phyloP scores from a whole-genome alignment of 495 filamentous ascomycete species.

The Penicillium canescens region DNA sequence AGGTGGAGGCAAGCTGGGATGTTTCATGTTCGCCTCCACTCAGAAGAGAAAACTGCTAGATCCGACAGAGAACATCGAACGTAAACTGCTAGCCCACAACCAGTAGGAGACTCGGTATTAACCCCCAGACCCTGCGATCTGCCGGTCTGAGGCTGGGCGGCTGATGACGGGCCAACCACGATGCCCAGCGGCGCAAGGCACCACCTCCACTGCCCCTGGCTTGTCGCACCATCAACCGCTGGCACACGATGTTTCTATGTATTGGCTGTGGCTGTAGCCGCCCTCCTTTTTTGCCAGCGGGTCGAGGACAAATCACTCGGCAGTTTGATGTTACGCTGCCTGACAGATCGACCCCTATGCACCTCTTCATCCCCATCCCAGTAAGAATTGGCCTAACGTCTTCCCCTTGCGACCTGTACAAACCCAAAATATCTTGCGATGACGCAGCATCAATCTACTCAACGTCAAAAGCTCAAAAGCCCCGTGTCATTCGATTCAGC shows the following conservation, averaged over 20 bases:
- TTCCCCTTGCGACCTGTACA: slow-evolving; percentile 14
- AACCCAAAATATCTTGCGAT: slow-evolving; percentile 4
- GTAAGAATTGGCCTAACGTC: background rate
- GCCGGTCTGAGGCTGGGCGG: slow-evolving; percentile 16
- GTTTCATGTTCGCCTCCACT: slow-evolving; percentile 20
- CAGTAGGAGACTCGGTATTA: slow-evolving; percentile 15
- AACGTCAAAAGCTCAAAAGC: background rate
- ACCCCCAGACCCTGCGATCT: slow-evolving; percentile 11
- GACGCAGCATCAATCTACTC: slow-evolving; percentile 7
- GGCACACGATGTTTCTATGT: slow-evolving; percentile 2
- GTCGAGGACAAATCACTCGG: slow-evolving; percentile 16
- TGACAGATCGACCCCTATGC: too few relatives aligned
- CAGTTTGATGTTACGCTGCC: too few relatives aligned
- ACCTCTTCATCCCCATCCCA: too few relatives aligned
- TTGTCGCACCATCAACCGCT: slow-evolving; percentile 10
- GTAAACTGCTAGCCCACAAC: slow-evolving; percentile 1
- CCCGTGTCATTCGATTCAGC: too few relatives aligned
- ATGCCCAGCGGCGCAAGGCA: slow-evolving; percentile 7
- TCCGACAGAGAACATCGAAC: slow-evolving; percentile 5
- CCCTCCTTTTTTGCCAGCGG: slow-evolving; percentile 14
- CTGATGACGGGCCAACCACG: slow-evolving; percentile 24
- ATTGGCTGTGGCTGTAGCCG: slow-evolving; percentile 21
- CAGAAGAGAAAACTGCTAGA: background rate
- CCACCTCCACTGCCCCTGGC: slow-evolving; percentile 1
- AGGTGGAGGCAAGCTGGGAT: slow-evolving; percentile 21